Base-by-base conservation (phyloP, 768 basidiomycete species). In the Lactarius evosmus region DNA sequence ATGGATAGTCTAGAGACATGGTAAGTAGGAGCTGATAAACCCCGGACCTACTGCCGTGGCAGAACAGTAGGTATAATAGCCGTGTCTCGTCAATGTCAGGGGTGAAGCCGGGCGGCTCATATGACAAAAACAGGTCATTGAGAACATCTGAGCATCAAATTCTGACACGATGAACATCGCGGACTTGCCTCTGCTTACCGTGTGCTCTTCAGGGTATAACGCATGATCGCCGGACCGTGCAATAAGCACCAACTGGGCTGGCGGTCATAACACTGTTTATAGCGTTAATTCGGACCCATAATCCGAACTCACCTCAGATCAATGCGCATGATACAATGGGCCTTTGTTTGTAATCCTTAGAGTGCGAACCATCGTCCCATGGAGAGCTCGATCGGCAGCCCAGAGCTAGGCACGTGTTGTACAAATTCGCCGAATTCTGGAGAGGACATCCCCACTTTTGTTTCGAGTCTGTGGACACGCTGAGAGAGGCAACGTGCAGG, bases 251-350 rank as follows among this genome's bases (percentile, higher is more conserved):
- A 46, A 46, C 11, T 46, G 22, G 22, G 44, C 44, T 8, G 22
- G 44, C 22, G 44, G 22, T 12, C 44, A 4, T 11, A 11, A 11
- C 3, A 4, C n/a, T 22, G 7, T 44, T n/a, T n/a, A 12, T 46
- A 25, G 9, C 22, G 27, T 38, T 61, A 29, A 59, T 32, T 25
- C 40, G 11, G 30, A 27, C 40, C n/a, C 25, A 7, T 12, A 25
- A 5, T 22, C 38, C 29, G 19, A 41, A n/a, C 58, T 51, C 27
- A 41, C 49, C 52, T 60, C 40, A 53, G 38, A 53, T 53, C 16
- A 12, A 61, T 8, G 3, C 51, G 33, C 32, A 44, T 27, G 22
- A 34, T 34, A n/a, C 34, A 38, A 27, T 4, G 19, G 32, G 7
- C 3, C 4, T 49, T 22, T 46, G 8, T 46, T 46, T 25, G 46